These are phyloP conservation scores for Heterobasidion parviporum DNA, from an alignment of 1,284 basidiomycete species.

Conservation along the genomic window DNA sequence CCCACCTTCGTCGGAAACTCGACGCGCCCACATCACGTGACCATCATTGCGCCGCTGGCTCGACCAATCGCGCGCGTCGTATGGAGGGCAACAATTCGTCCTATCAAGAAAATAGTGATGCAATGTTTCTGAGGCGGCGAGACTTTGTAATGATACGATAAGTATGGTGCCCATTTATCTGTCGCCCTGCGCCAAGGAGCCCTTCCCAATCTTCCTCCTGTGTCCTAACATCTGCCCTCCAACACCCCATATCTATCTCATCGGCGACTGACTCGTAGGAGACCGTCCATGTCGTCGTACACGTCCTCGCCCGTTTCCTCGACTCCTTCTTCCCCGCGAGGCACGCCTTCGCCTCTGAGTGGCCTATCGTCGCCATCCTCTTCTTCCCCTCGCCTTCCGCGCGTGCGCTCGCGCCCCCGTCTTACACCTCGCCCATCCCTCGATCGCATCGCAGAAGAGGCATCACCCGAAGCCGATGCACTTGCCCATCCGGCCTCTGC, in stretches of 20 bases:
- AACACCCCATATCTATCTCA: not conserved
- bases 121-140: too few relatives aligned
- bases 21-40: not conserved
- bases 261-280: not conserved
- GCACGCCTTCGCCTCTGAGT: not conserved
- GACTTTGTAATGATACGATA: not conserved
- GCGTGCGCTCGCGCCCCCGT: constrained; percentile 6
- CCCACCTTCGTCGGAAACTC: not conserved
- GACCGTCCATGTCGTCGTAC: not conserved
- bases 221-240: too few relatives aligned
- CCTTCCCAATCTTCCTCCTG: not conserved
- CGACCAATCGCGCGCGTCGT: not conserved
- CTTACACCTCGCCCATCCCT: constrained; percentile 8
- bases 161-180: not conserved
- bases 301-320: not conserved
- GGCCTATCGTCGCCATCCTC: not conserved
- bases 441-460: constrained; percentile 11
- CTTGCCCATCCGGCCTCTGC: not conserved
- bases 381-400: constrained; percentile 7
- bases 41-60: not conserved
- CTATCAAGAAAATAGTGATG: too few relatives aligned
- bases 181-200: not conserved
- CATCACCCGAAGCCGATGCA: not conserved
- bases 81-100: too few relatives aligned
- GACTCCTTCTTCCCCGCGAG: not conserved